phyloP scores from a whole-genome alignment of 805 yeast species.

The Cyberlindnera lachancei region DNA sequence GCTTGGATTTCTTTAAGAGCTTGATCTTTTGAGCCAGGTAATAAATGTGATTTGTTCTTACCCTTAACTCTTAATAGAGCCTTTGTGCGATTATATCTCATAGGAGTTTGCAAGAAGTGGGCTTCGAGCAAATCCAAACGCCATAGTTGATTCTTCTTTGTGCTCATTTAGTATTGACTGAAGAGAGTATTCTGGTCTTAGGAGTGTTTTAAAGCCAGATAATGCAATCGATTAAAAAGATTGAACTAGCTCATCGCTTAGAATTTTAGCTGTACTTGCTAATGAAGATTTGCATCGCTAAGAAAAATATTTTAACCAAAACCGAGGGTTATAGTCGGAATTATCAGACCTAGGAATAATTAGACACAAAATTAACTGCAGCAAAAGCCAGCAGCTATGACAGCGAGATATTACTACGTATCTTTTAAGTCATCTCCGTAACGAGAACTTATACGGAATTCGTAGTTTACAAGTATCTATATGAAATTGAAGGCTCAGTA shows the following conservation, averaged over 20 bases:
- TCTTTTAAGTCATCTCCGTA: too few relatives aligned
- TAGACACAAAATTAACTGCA: too few relatives aligned
- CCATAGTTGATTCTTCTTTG: conserved; percentile 36
- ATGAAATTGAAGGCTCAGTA: too few relatives aligned
- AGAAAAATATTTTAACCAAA: too few relatives aligned
- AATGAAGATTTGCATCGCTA: not conserved
- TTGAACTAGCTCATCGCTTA: conserved; percentile 1
- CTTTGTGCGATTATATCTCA: conserved; percentile 43
- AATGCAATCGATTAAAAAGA: not conserved
- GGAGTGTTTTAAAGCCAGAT: not conserved
- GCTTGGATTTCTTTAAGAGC: conserved; percentile 38
- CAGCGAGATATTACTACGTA: too few relatives aligned
- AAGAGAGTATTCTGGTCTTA: not conserved
- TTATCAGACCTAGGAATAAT: too few relatives aligned
- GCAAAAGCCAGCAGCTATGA: too few relatives aligned
- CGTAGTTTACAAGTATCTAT: too few relatives aligned
- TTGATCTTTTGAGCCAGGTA: conserved; percentile 31
- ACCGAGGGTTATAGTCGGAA: too few relatives aligned
- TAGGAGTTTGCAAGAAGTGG: conserved; percentile 33
- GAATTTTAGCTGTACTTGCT: too few relatives aligned
- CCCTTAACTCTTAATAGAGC: conserved; percentile 20
- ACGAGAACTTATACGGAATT: too few relatives aligned
- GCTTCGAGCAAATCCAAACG: conserved; percentile 50
- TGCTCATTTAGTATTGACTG: conserved; percentile 10
- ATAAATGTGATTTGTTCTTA: conserved; percentile 33